phyloP scores from a whole-genome alignment of 345 rosid genomes.

The Eutrema japonicum region DNA sequence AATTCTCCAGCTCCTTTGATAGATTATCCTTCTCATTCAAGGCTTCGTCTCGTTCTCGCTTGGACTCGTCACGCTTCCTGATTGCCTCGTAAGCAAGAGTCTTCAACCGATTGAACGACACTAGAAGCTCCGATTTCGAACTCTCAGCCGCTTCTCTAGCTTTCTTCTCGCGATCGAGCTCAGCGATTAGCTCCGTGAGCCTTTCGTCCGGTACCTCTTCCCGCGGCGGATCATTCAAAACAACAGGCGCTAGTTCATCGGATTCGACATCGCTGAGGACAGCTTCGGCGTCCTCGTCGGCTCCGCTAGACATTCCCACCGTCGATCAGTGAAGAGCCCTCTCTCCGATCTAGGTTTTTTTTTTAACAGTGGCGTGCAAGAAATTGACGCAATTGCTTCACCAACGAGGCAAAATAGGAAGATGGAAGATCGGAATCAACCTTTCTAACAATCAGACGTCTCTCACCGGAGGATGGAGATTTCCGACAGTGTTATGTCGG shows the following conservation, averaged over 20 bases:
- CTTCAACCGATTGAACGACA: constrained; percentile 68
- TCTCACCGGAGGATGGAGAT: not conserved
- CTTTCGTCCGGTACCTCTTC: constrained; percentile 59
- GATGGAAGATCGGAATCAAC: constrained; percentile 7
- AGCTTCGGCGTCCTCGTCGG: constrained; percentile 69
- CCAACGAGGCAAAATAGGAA: constrained; percentile 8
- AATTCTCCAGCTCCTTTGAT: constrained; percentile 54
- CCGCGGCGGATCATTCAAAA: constrained; percentile 43
- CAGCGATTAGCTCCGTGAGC: constrained; percentile 64
- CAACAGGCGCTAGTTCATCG: constrained; percentile 66
- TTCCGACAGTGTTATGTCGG: not conserved
- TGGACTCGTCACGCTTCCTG: constrained; percentile 76
- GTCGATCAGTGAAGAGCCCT: constrained; percentile 9
- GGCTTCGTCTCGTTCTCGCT: constrained; percentile 79
- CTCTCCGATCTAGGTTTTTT: constrained; percentile 21
- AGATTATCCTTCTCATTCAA: constrained; percentile 67
- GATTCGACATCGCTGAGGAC: constrained; percentile 91
- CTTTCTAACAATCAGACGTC: not conserved
- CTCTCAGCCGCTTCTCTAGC: constrained; percentile 81
- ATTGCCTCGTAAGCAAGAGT: constrained; percentile 83
- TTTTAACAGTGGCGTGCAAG: constrained; percentile 12
- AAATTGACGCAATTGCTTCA: constrained; percentile 22
- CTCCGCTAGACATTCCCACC: constrained; percentile 55
- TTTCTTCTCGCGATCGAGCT: constrained; percentile 89
- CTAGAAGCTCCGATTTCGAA: constrained; percentile 69